Evolutionary conservation across 2,329 filamentous ascomycete species (phyloP).

Genomic region (Hypoxylon sp.): DNA sequence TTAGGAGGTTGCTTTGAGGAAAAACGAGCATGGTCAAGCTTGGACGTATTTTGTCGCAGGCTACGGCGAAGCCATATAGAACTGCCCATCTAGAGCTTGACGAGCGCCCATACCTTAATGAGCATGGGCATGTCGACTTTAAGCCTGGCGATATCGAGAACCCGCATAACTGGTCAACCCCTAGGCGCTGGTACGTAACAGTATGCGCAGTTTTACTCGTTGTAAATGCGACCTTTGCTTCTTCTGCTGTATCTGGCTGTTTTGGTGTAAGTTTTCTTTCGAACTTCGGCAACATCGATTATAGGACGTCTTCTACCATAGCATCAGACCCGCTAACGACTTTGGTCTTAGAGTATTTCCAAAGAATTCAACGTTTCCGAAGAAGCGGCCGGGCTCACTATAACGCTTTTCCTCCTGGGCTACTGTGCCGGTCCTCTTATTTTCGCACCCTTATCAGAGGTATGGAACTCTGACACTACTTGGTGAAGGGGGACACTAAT

Average conservation of each 20-base stretch:
- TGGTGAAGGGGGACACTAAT: neutral
- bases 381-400: constrained; percentile 65
- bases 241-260: constrained; percentile 58
- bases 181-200: constrained; percentile 61
- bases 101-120: constrained; percentile 61
- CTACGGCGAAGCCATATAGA: constrained; percentile 68
- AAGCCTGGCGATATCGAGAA: constrained; percentile 65
- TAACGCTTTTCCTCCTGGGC: constrained; percentile 69
- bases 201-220: constrained; percentile 62
- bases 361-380: constrained; percentile 63
- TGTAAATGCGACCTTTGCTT: constrained; percentile 70
- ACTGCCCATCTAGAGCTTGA: constrained; percentile 57
- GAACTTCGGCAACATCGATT: neutral
- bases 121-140: constrained; percentile 67
- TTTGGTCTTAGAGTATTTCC: constrained; percentile 57
- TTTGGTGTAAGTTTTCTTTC: constrained; percentile 49
- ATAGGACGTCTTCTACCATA: neutral
- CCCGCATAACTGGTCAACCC: constrained; percentile 63
- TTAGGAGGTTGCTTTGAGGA: neutral
- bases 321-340: constrained; percentile 51
- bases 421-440: constrained; percentile 72
- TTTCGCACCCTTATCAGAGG: constrained; percentile 70
- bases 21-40: constrained; percentile 57
- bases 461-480: constrained; percentile 16
- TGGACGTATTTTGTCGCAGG: constrained; percentile 63